Evolutionary conservation across 305 asterid species (phyloP), one percentile per base, ranked within the genome.

Genomic region (Salvia sclarea): DNA sequence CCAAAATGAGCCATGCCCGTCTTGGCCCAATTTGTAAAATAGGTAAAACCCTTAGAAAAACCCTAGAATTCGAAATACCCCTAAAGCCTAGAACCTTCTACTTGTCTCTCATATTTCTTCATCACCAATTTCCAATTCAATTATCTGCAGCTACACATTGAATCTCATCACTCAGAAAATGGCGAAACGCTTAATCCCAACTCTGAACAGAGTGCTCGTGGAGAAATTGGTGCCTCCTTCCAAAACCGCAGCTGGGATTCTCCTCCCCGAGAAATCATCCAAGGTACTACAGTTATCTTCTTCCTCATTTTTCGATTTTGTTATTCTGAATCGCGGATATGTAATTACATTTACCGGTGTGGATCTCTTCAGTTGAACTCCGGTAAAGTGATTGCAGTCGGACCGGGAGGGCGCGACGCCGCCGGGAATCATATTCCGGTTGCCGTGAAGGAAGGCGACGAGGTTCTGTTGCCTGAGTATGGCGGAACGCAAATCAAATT

Each of bases 181-280:
- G 96, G 92, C 96, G 3, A 90, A 78, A 68, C 91, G 96, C 24
- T 80, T 90, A 79, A 75, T 90, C 58, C 97, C 97, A 58, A 68
- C 87, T 30, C 76, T 88, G 13, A 90, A 90, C 86, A 79, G 97
- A 56, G 89, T 90, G 30, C 84, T 88, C 3, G 77, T 90, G 35
- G 94, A 90, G 79, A 90, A 90, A 63, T 59, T 90, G 40, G 76
- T 80, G 0, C 84, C 88, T 28, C 97, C 97, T 31, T 75, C 97
- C 33, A 84, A 88, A 78, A 88, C 97, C 47, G 60, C 78, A n/a
- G 82, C 85, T 8, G 97, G 97, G n/a, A 88, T 90, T 59, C 95
- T 88, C 61, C 94, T 90, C 31, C 97, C 97, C 1, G 97, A 90
- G 60, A 86, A 79, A 55, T 77, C 95, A 3, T 56, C 87, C 56